Conservation (phyloP, 306 rosid species). For the Benincasa hispida region DNA sequence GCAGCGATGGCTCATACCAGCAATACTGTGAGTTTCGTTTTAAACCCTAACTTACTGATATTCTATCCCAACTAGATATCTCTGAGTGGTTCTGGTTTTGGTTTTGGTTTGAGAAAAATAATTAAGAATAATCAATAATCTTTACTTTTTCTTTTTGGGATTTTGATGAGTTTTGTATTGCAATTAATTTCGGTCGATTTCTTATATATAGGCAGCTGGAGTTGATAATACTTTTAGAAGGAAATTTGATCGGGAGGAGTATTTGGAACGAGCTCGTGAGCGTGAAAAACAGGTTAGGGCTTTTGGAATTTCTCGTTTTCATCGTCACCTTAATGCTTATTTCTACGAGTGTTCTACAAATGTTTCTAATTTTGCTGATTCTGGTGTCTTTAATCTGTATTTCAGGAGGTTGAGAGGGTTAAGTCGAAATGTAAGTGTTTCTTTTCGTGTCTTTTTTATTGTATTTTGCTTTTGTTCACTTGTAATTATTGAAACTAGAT, state of each 20-base stretch:
- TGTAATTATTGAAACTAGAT: not conserved
- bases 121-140: not conserved
- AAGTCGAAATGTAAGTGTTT: conserved; percentile 50
- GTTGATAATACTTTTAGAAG: conserved; percentile 93
- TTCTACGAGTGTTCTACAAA: not conserved
- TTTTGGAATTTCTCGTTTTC: not conserved
- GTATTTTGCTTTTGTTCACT: not conserved
- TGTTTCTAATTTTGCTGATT: not conserved
- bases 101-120: not conserved
- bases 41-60: not conserved
- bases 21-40: conserved; percentile 40
- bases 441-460: not conserved
- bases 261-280: conserved; percentile 83
- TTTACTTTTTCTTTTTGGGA: not conserved
- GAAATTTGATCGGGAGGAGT: conserved; percentile 91
- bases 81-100: not conserved
- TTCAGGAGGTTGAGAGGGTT: conserved; percentile 17
- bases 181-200: not conserved
- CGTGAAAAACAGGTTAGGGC: conserved; percentile 64
- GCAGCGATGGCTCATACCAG: conserved; percentile 44
- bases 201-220: conserved; percentile 40
- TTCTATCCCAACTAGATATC: not conserved
- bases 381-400: not conserved
- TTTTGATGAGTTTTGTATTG: not conserved
- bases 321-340: not conserved